Evolutionary conservation across 2,329 filamentous ascomycete species (phyloP), one percentile per base, ranked within the genome.

Genomic region (Dothideomycetes sp.): DNA sequence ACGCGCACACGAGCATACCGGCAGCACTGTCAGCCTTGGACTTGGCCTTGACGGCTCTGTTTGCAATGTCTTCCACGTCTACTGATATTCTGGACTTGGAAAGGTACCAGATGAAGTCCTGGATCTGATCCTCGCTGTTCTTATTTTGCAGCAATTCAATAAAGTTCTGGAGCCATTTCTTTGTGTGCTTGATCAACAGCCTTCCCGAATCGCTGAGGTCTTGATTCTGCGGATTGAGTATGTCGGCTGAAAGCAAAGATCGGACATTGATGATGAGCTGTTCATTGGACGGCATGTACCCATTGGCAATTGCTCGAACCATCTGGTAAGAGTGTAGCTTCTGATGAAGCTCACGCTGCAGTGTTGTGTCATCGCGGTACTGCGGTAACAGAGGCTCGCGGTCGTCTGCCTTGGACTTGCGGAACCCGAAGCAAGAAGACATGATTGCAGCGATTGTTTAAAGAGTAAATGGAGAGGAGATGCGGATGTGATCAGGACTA

Each of bases 311-410:
- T 40, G 89, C 89, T 38, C 84, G 75, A 19, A 87, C 58, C 81
- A 94, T 94, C 68, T 94, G 86, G 57, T 94, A 95, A 18, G 81
- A 81, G 63, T 94, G 89, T 45, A 96, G 73, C 69, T 94, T 95
- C 60, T 89, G 79, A 54, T 89, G 84, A 43, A 94, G 72, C 52
- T 78, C 70, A 35, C 78, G 72, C 70, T 94, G 84, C 39, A 88
- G 66, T 22, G 70, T 64, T 1, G 88, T 94, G 52, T 91, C 84
- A 59, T 93, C 81, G 52, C 78, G 70, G 68, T 91, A 91, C 52
- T 79, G 80, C 42, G 87, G 84, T 36, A 94, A 77, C 41, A 94
- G 71, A 46, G 87, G 87, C 53, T 87, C 70, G 38, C 77, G 80
- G 55, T 89, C 84, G 42, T 70, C 71, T 15, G 37, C 42, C 50